Base-by-base conservation (phyloP, 2,329 filamentous ascomycete species). In the Ambrosiella cleistominuta region DNA sequence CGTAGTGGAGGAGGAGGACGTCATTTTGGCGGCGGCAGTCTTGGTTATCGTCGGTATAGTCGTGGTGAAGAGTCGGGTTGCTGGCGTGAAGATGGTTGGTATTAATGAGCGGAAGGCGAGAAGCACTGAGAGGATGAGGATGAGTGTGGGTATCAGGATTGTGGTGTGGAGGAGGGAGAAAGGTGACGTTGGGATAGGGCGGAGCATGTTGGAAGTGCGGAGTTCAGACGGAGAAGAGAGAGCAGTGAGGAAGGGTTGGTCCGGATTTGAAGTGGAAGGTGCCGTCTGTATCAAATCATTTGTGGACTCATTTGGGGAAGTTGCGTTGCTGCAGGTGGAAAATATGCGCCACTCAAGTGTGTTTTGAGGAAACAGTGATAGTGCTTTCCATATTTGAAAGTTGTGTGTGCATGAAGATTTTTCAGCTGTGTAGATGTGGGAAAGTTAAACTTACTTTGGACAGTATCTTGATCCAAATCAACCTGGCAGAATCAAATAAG, bases 1-100 rank as follows among this genome's bases (percentile, higher is more conserved):
- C 45, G 65, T 60, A 44, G 65, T 66, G 66, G 73, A 74, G 63
- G 63, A 64, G 61, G 66, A 58, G 59, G 55, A n/a, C 62, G 59
- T 57, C 12, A 15, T 54, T 8, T 42, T 42, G 39, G 39, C 11
- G 11, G 39, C 27, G 27, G 27, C 27, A 3, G 27, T 27, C 27
- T 27, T 27, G 27, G 27, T 27, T 27, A 27, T 27, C 3, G 4
- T 27, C 27, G 27, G 27, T 27, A 3, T 27, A 27, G 27, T 27
- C 27, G 27, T 27, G 39, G 27, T 27, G 39, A n/a, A 42, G 17
- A 9, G 42, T 19, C 17, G 57, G 55, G 36, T 37, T 38, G 39
- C 36, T 47, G 36, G 17, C 42, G 15, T 2, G 44, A 47, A 17
- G n/a, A 17, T n/a, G 7, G 44, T 47, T 13, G 44, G 44, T 13